Percentiles rank a stretch among this genome's conserved stretches.
phyloP scores from a whole-genome alignment of 106 monocot genomes.

The Apostasia shenzhenica region DNA sequence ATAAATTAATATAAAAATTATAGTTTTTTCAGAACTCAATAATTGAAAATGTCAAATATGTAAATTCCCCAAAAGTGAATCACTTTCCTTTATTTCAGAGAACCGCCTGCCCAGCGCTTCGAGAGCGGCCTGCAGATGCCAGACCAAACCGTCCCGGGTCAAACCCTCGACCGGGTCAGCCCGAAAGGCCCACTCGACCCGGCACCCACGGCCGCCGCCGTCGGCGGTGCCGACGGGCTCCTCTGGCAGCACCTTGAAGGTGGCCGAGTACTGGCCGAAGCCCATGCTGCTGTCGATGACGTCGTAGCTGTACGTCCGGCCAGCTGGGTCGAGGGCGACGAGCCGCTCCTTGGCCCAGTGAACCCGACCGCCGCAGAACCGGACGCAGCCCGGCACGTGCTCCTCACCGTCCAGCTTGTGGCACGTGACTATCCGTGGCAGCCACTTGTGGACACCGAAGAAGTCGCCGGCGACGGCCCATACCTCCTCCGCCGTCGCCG shows the following conservation, averaged over 20 bases:
- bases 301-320: slow-evolving; percentile 19
- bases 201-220: slow-evolving; percentile 5
- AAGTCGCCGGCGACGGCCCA: slow-evolving; percentile 27
- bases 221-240: background rate
- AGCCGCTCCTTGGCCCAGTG: slow-evolving; percentile 32
- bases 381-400: slow-evolving; percentile 16
- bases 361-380: background rate
- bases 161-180: slow-evolving; percentile 18
- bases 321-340: slow-evolving; percentile 2
- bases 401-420: slow-evolving; percentile 13
- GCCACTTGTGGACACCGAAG: slow-evolving; percentile 25
- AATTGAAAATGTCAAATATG: no score
- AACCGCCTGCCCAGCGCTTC: slow-evolving; percentile 8
- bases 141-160: slow-evolving; percentile 10
- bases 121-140: slow-evolving; percentile 1
- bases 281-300: slow-evolving; percentile 23
- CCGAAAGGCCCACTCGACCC: slow-evolving; percentile 22
- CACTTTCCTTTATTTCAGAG: background rate
- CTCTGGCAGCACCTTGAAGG: slow-evolving; percentile 10
- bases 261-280: slow-evolving; percentile 13
- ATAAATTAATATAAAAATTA: no score
- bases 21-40: no score
- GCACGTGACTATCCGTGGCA: slow-evolving; percentile 12
- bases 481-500: slow-evolving; percentile 3
- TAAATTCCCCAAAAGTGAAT: no score